phyloP scores from a whole-genome alignment of 441 rosid genomes.

The Geranium incanum region DNA sequence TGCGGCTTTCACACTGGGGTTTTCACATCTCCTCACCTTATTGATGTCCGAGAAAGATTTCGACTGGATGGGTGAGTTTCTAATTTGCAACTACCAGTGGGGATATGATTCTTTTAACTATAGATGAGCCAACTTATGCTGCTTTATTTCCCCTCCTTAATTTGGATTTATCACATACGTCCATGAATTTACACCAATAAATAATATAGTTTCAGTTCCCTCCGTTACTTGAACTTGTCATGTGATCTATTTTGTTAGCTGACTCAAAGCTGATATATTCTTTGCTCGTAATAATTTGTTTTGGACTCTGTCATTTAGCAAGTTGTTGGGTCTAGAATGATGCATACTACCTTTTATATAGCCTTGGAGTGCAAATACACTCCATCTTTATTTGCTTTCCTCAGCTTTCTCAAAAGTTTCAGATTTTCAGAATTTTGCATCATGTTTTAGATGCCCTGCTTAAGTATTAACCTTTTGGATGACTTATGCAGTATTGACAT shows the following conservation, averaged over 20 bases:
- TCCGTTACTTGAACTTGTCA: neutral
- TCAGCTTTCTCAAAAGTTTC: neutral
- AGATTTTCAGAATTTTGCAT: neutral
- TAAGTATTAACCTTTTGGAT: slow-evolving; percentile 16
- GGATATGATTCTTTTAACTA: neutral
- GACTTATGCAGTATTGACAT: slow-evolving; percentile 60
- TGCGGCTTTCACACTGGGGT: slow-evolving; percentile 88
- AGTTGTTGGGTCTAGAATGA: slow-evolving; percentile 1
- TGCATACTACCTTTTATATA: neutral
- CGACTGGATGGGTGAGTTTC: slow-evolving; percentile 72
- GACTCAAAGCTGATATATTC: neutral
- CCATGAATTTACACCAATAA: neutral
- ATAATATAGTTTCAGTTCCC: neutral
- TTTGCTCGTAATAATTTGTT: slow-evolving; percentile 5
- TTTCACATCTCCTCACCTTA: slow-evolving; percentile 95
- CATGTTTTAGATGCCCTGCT: slow-evolving; percentile 5
- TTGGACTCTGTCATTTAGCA: slow-evolving; percentile 8
- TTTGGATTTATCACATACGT: slow-evolving; percentile 8
- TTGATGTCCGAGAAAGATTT: slow-evolving; percentile 90
- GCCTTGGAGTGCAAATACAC: neutral
- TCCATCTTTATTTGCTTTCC: neutral
- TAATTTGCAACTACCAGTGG: neutral
- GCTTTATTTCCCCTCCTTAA: neutral
- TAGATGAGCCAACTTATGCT: neutral
- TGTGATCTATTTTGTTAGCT: neutral